A percentile compares a stretch with the other conserved stretches of the same genome.
phyloP scores from a whole-genome alignment of 2,329 filamentous ascomycete species.

The Colletotrichum plurivorum region DNA sequence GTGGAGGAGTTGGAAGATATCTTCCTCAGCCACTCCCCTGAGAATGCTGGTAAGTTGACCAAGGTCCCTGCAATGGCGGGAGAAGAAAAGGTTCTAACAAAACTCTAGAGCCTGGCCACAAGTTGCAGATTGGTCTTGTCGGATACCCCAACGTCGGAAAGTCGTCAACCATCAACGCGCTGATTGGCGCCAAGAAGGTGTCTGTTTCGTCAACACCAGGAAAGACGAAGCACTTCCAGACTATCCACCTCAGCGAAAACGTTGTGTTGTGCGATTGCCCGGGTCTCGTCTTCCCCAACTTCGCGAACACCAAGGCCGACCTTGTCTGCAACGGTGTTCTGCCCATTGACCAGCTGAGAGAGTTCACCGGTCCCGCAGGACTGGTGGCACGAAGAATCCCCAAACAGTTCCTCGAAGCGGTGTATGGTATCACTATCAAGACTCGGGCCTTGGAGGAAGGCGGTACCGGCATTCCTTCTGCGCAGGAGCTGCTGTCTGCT shows the following conservation, averaged over 20 bases:
- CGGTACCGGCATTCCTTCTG: conserved; percentile 88
- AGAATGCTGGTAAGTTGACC: conserved; percentile 61
- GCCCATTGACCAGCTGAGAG: conserved; percentile 95
- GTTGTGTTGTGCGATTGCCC: conserved; percentile 98
- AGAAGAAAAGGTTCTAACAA: conserved; percentile 29
- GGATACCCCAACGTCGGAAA: conserved; percentile 99
- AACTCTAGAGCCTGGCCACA: conserved; percentile 64
- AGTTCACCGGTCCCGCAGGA: conserved; percentile 88
- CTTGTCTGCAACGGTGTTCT: conserved; percentile 95
- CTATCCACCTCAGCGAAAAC: conserved; percentile 90
- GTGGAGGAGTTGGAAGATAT: conserved; percentile 93
- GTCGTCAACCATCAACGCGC: conserved; percentile 98
- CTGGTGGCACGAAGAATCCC: conserved; percentile 90
- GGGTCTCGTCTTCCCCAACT: conserved; percentile 98
- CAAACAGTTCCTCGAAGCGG: conserved; percentile 87
- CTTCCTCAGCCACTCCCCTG: conserved; percentile 80
- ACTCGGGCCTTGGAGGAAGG: conserved; percentile 90
- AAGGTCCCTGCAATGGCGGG: background rate
- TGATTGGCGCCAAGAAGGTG: conserved; percentile 99
- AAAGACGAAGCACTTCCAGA: conserved; percentile 99
- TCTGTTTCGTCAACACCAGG: conserved; percentile 97
- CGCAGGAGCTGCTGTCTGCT: conserved; percentile 85
- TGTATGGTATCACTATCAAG: conserved; percentile 93
- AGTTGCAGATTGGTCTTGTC: conserved; percentile 92
- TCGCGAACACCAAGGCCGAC: conserved; percentile 95